These are phyloP conservation scores for Fusarium mexicanum DNA, from an alignment of 2,329 filamentous ascomycete species.

Conservation along the genomic window DNA sequence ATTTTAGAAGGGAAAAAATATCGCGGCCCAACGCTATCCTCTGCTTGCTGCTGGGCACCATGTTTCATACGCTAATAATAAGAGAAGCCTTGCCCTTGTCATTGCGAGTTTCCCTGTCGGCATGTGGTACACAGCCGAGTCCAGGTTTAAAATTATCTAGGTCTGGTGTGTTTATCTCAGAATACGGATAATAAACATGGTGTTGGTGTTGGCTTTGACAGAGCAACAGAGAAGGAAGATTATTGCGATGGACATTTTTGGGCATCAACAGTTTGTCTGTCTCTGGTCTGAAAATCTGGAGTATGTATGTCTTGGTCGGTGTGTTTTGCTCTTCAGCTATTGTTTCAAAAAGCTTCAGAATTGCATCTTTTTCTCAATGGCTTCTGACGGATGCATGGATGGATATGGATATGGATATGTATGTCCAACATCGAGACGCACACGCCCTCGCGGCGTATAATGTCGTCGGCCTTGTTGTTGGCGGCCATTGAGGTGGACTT, in stretches of 20 bases:
- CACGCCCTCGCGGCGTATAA: slow-evolving; percentile 33
- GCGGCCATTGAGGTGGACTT: slow-evolving; percentile 29
- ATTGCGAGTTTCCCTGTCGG: slow-evolving; percentile 33
- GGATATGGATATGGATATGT: slow-evolving; percentile 19
- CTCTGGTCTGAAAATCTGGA: neutral
- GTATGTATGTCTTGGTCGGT: neutral
- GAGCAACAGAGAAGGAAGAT: neutral
- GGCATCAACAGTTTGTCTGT: slow-evolving; percentile 22
- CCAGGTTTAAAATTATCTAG: slow-evolving; percentile 37
- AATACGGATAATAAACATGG: slow-evolving; percentile 21
- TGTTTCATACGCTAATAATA: slow-evolving; percentile 44
- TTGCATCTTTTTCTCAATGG: neutral
- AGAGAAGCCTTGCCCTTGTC: slow-evolving; percentile 37
- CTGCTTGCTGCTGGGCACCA: slow-evolving; percentile 37
- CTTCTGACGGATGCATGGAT: neutral
- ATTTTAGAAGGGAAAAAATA: neutral
- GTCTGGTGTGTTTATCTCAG: slow-evolving; percentile 25
- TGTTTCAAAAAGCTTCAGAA: slow-evolving; percentile 8
- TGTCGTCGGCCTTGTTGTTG: slow-evolving; percentile 35
- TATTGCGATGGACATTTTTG: slow-evolving; percentile 19
- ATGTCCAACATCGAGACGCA: slow-evolving; percentile 23
- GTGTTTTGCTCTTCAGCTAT: slow-evolving; percentile 5
- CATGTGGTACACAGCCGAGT: slow-evolving; percentile 39
- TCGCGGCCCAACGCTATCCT: slow-evolving; percentile 41
- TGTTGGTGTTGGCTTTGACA: slow-evolving; percentile 1